Evolutionary conservation across 2,329 filamentous ascomycete genomes (phyloP).

Genomic region (Whalleya microplaca): DNA sequence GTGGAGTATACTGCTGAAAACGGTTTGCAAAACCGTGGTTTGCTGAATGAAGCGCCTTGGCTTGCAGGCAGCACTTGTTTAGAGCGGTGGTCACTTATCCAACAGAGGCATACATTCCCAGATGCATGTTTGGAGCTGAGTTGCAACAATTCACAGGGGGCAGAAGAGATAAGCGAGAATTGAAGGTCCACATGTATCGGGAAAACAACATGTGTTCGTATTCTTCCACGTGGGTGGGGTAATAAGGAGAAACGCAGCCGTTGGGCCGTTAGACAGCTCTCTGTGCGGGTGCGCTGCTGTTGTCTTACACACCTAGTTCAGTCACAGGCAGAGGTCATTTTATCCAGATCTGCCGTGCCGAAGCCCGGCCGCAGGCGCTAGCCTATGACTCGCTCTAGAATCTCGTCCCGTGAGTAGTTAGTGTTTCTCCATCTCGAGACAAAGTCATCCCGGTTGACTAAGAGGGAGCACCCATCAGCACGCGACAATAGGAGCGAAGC

Average conservation of each 20-base stretch:
- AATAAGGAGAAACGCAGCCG: background rate
- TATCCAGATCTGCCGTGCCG: conserved; percentile 16
- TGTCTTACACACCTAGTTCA: background rate
- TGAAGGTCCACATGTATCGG: conserved; percentile 5
- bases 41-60: conserved; percentile 10
- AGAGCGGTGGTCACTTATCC: conserved; percentile 10
- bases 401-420: conserved; percentile 58
- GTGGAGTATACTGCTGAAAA: conserved; percentile 24
- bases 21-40: conserved; percentile 13
- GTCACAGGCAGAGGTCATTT: conserved; percentile 11
- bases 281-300: background rate
- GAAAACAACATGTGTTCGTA: background rate
- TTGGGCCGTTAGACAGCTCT: background rate
- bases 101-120: conserved; percentile 8
- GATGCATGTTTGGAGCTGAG: conserved; percentile 8
- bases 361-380: conserved; percentile 17
- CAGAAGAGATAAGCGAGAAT: conserved; percentile 17
- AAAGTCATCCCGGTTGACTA: conserved; percentile 81
- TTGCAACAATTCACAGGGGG: conserved; percentile 4
- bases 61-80: conserved; percentile 20
- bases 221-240: background rate
- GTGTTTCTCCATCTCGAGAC: conserved; percentile 75
- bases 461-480: conserved; percentile 13
- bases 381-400: conserved; percentile 42
- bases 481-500: conserved; percentile 6